phyloP scores from a whole-genome alignment of 2,329 filamentous ascomycete genomes.

The Claviceps humidiphila region DNA sequence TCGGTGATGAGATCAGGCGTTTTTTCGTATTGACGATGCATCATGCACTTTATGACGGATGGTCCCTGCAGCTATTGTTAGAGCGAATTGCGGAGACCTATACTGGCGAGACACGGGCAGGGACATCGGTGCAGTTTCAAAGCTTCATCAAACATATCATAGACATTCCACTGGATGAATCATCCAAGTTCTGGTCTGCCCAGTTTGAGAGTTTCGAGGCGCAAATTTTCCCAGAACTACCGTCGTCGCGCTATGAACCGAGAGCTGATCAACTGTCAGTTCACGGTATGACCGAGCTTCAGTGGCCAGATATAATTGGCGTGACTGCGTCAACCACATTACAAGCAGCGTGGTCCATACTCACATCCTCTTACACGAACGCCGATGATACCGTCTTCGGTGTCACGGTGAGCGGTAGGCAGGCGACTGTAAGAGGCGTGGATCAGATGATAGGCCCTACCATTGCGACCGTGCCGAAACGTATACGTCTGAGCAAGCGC shows the following conservation, averaged over 20 bases:
- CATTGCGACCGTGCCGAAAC: slow-evolving; percentile 14
- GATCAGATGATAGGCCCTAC: slow-evolving; percentile 15
- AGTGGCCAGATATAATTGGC: slow-evolving; percentile 8
- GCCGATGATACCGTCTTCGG: slow-evolving; percentile 19
- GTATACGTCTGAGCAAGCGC: slow-evolving; percentile 7
- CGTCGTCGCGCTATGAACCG: slow-evolving; percentile 2
- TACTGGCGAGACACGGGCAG: neutral
- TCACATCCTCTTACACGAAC: slow-evolving; percentile 23
- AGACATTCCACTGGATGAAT: slow-evolving; percentile 12
- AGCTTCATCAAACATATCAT: slow-evolving; percentile 29
- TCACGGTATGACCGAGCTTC: slow-evolving; percentile 2
- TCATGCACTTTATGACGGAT: slow-evolving; percentile 40
- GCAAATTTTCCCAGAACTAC: slow-evolving; percentile 6
- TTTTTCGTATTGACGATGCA: slow-evolving; percentile 11
- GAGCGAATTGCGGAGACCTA: slow-evolving; percentile 8
- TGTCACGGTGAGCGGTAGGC: slow-evolving; percentile 13
- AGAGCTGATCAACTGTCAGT: slow-evolving; percentile 2
- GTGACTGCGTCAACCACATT: slow-evolving; percentile 13
- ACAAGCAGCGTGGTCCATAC: slow-evolving; percentile 18
- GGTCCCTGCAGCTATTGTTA: slow-evolving; percentile 28
- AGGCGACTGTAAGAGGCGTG: slow-evolving; percentile 13
- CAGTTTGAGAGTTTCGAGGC: slow-evolving; percentile 18
- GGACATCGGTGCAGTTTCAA: slow-evolving; percentile 15
- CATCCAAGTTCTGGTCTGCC: slow-evolving; percentile 27
- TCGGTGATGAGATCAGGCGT: neutral